Evolutionary conservation across 306 rosid species (phyloP).

Genomic region (Ceratonia siliqua): DNA sequence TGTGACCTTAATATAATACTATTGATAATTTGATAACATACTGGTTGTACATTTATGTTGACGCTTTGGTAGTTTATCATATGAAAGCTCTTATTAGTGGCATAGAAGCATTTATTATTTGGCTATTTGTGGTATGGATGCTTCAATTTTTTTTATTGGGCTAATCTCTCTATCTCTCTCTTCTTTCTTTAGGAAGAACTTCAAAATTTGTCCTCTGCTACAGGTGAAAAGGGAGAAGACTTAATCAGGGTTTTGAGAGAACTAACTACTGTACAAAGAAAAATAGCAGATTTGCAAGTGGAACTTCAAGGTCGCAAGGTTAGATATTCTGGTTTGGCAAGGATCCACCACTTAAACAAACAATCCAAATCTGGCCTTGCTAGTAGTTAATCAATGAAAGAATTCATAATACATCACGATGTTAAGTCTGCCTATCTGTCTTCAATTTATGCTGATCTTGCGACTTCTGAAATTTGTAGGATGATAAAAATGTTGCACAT

Average conservation of each 20-base stretch:
- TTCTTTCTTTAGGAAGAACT: constrained; percentile 60
- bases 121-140: constrained; percentile 2
- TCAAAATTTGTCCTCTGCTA: constrained; percentile 51
- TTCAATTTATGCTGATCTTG: constrained; percentile 29
- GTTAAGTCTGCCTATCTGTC: background rate
- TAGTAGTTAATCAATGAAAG: background rate
- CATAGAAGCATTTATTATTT: background rate
- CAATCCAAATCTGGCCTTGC: background rate
- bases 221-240: constrained; percentile 84
- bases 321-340: constrained; percentile 5
- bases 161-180: background rate
- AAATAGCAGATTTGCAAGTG: constrained; percentile 92
- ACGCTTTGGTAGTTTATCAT: background rate
- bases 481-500: constrained; percentile 93
- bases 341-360: constrained; percentile 4
- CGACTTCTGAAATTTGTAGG: constrained; percentile 48
- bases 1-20: background rate
- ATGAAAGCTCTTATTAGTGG: background rate
- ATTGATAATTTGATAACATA: background rate
- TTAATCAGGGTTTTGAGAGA: constrained; percentile 84
- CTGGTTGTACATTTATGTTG: background rate
- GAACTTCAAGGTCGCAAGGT: constrained; percentile 99
- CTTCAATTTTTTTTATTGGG: background rate
- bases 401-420: background rate
- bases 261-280: constrained; percentile 80